Evolutionary conservation across 2,329 filamentous ascomycete species (phyloP).

Genomic region (Penicillium fuscoglaucum): DNA sequence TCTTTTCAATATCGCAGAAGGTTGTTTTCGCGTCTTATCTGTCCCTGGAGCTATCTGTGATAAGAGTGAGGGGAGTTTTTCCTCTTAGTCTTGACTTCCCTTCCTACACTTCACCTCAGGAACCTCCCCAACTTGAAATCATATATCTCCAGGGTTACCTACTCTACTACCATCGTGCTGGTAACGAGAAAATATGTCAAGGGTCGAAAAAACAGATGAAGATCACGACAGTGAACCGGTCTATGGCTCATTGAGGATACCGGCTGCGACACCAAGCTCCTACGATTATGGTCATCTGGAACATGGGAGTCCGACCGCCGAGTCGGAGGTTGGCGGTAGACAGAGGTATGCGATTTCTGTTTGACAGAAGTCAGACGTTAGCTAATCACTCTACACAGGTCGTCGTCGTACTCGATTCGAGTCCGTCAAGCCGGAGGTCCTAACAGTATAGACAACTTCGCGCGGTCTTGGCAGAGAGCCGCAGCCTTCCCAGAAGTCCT

Average conservation of each 20-base stretch:
- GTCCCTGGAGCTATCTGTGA: conserved; percentile 9
- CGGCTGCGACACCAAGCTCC: conserved; percentile 13
- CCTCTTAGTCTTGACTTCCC: background rate
- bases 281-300: conserved; percentile 18
- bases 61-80: conserved; percentile 7
- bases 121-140: background rate
- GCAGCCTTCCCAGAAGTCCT: conserved; percentile 86
- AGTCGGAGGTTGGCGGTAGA: conserved; percentile 18
- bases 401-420: conserved; percentile 49
- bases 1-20: conserved; percentile 4
- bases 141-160: background rate
- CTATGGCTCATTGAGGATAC: conserved; percentile 13
- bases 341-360: conserved; percentile 11
- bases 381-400: conserved; percentile 18
- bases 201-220: conserved; percentile 6
- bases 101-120: background rate
- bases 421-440: conserved; percentile 74
- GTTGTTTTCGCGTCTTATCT: conserved; percentile 11
- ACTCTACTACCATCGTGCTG: background rate
- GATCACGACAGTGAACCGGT: conserved; percentile 5
- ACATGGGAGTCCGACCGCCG: conserved; percentile 13
- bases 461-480: conserved; percentile 87
- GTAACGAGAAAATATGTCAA: conserved; percentile 4
- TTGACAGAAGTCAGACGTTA: background rate
- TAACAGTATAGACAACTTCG: conserved; percentile 93